A percentile compares a stretch with the other conserved stretches of the same genome.
These are phyloP conservation scores for Ophiostoma sp. DNA, from an alignment of 2,329 filamentous ascomycete species.

Conservation along the genomic window DNA sequence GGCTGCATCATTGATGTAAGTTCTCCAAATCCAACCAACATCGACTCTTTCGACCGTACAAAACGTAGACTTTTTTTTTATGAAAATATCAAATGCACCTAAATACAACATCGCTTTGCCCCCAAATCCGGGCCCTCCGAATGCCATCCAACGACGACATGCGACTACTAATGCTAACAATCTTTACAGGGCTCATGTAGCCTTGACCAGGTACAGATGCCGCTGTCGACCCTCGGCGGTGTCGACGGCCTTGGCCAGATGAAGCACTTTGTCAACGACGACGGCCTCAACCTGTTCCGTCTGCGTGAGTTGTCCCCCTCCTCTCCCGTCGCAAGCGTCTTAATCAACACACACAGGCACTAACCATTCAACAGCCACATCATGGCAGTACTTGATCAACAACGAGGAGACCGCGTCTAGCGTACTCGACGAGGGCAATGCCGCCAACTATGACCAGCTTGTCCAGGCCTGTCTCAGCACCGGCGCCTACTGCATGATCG, in stretches of 20 bases:
- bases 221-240: constrained; percentile 32
- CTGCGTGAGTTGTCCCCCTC: constrained; percentile 36
- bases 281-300: constrained; percentile 52
- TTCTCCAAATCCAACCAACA: constrained; percentile 7
- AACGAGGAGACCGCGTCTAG: constrained; percentile 42
- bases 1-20: constrained; percentile 39
- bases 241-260: constrained; percentile 44
- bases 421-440: constrained; percentile 39
- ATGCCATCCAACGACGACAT: not conserved
- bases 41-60: no score
- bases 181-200: constrained; percentile 35
- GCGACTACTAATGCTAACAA: not conserved
- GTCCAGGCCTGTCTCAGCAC: constrained; percentile 46
- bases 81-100: not conserved
- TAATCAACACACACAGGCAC: not conserved
- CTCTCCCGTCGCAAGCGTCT: not conserved
- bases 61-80: no score
- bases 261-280: constrained; percentile 51
- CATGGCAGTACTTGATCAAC: constrained; percentile 49
- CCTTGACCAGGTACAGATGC: constrained; percentile 32
- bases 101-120: not conserved
- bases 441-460: constrained; percentile 45
- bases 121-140: not conserved
- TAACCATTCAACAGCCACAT: constrained; percentile 35
- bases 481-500: constrained; percentile 47